These are phyloP conservation scores for Lolium rigidum DNA, from an alignment of 176 grass and related monocot genomes.

Conservation along the genomic window DNA sequence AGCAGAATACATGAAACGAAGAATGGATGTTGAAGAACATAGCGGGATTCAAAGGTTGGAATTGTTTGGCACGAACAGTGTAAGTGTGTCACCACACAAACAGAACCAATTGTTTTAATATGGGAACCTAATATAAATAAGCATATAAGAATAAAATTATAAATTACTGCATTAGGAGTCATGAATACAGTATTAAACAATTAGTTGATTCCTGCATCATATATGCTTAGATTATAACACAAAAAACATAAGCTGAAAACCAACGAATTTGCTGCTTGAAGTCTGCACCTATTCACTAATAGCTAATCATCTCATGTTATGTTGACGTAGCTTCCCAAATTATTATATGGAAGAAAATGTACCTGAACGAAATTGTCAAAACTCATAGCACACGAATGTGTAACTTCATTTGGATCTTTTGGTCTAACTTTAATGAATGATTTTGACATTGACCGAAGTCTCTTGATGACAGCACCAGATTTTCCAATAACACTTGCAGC, in stretches of 20 bases:
- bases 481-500: slow-evolving; percentile 90
- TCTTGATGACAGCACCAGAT: slow-evolving; percentile 81
- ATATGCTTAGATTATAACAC: slow-evolving; percentile 28
- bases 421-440: slow-evolving; percentile 83
- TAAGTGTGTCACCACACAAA: slow-evolving; percentile 11
- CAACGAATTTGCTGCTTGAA: slow-evolving; percentile 28
- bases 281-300: slow-evolving; percentile 21
- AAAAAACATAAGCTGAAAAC: background rate
- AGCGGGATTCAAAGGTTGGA: slow-evolving; percentile 12
- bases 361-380: slow-evolving; percentile 98
- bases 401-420: slow-evolving; percentile 68
- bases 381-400: slow-evolving; percentile 86
- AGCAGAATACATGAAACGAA: background rate
- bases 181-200: background rate
- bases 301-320: background rate
- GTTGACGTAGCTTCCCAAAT: slow-evolving; percentile 26
- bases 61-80: slow-evolving; percentile 9
- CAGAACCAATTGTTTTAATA: slow-evolving; percentile 8
- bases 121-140: background rate
- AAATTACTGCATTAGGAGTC: slow-evolving; percentile 5
- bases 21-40: slow-evolving; percentile 26
- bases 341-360: slow-evolving; percentile 36
- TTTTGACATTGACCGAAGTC: slow-evolving; percentile 62
- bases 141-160: slow-evolving; percentile 23
- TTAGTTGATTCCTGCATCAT: background rate